Conservation (phyloP, 78 protist species). For the Dictyostelium firmibasis region DNA sequence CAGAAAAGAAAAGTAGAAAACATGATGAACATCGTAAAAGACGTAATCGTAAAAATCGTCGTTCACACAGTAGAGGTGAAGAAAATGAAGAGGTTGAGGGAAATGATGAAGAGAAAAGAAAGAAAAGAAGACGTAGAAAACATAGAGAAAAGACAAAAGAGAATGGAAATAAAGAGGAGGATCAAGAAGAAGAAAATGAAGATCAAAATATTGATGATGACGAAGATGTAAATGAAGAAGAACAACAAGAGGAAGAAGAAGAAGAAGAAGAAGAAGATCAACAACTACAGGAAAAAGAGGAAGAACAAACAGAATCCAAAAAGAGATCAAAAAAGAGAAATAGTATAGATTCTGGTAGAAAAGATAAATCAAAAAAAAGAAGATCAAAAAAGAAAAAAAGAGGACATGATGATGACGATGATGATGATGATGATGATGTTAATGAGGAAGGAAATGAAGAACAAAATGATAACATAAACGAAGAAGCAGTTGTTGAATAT, state of each 20-base stretch:
- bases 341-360: background rate
- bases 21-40: background rate
- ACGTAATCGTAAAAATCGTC: background rate
- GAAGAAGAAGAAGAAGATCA: background rate
- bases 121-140: background rate
- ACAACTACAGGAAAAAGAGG: background rate
- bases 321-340: slow-evolving; percentile 4
- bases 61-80: background rate
- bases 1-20: background rate
- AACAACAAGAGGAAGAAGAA: background rate
- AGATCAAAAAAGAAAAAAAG: background rate
- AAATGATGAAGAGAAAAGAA: background rate
- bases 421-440: background rate
- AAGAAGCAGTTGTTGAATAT: background rate
- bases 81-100: background rate
- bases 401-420: background rate
- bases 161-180: background rate
- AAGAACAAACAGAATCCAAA: background rate
- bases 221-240: background rate
- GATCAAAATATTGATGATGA: background rate
- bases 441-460: background rate
- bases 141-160: background rate
- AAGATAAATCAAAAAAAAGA: slow-evolving; percentile 15
- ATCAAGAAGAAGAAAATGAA: background rate
- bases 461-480: background rate